Percentiles rank a stretch among this genome's conserved stretches.
Evolutionary conservation across 257 asterid genomes (phyloP).

Genomic region (Solanum boliviense): DNA sequence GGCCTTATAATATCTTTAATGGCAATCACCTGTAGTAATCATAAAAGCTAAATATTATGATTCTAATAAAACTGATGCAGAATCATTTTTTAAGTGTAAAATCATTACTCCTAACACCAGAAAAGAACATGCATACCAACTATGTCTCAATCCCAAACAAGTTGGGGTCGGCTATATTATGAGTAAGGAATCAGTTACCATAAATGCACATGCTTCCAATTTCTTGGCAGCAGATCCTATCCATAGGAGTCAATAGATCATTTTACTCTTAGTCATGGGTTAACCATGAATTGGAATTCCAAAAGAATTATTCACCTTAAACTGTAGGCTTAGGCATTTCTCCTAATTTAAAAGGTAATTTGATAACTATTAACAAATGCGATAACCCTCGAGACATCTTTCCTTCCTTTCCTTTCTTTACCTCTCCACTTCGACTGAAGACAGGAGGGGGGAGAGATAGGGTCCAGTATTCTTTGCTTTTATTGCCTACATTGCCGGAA

Average conservation of each 20-base stretch:
- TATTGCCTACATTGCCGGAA: not conserved
- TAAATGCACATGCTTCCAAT: not conserved
- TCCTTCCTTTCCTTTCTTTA: not conserved
- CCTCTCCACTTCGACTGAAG: not conserved
- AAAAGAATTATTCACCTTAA: not conserved
- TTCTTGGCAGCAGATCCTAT: not conserved
- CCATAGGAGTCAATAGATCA: not conserved
- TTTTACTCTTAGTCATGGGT: not conserved
- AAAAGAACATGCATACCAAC: not conserved
- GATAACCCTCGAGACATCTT: not conserved
- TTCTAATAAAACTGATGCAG: not conserved
- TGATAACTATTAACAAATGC: not conserved
- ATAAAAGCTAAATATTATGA: not conserved
- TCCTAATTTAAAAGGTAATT: not conserved
- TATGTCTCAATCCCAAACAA: not conserved
- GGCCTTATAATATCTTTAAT: slow-evolving; percentile 90
- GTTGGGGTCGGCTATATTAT: not conserved
- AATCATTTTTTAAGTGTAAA: not conserved
- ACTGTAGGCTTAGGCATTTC: not conserved
- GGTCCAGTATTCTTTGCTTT: not conserved
- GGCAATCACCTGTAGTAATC: slow-evolving; percentile 53
- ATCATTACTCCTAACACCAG: not conserved
- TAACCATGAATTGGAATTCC: not conserved
- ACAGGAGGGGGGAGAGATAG: not conserved
- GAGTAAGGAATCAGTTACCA: not conserved